Conservation (phyloP, 1,284 basidiomycete genomes). For the Ustilago sp. region DNA sequence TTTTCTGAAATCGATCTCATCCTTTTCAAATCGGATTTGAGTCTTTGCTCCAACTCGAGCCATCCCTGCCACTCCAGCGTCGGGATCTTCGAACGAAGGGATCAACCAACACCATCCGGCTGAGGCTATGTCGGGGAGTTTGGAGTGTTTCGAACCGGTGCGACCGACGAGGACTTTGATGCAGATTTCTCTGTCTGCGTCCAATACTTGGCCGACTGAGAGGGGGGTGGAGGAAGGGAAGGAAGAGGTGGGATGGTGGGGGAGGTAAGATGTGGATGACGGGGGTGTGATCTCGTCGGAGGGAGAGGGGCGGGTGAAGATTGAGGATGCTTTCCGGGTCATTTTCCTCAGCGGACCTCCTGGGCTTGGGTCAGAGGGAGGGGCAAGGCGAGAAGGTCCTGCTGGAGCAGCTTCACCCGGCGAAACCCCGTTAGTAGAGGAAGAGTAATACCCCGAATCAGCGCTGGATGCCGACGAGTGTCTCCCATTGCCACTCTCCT, state of each 20-base stretch:
- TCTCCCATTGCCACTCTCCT: slow-evolving; percentile 19
- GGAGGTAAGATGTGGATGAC: slow-evolving; percentile 33
- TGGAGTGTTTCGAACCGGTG: slow-evolving; percentile 64
- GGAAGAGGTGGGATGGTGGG: background rate
- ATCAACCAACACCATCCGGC: slow-evolving; percentile 69
- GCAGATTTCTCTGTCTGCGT: slow-evolving; percentile 67
- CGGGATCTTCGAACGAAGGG: slow-evolving; percentile 64
- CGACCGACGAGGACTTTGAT: slow-evolving; percentile 66
- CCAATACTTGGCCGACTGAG: slow-evolving; percentile 43
- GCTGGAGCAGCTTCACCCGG: slow-evolving; percentile 2
- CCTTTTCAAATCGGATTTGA: slow-evolving; percentile 44
- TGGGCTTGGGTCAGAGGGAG: background rate
- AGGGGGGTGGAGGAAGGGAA: background rate
- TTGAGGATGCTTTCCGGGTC: slow-evolving; percentile 23
- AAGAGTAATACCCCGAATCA: slow-evolving; percentile 43
- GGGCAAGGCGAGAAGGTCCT: slow-evolving; percentile 1
- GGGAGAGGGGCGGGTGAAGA: slow-evolving; percentile 8
- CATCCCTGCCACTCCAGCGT: slow-evolving; percentile 19
- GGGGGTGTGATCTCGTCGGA: slow-evolving; percentile 25
- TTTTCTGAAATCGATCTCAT: slow-evolving; percentile 69
- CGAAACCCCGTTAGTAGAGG: background rate
- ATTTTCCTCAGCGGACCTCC: slow-evolving; percentile 6
- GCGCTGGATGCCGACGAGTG: slow-evolving; percentile 29
- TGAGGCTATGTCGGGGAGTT: slow-evolving; percentile 63
- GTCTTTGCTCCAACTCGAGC: slow-evolving; percentile 21